Conservation (phyloP, 2,329 filamentous ascomycete genomes). For the Colletotrichum sp. region DNA sequence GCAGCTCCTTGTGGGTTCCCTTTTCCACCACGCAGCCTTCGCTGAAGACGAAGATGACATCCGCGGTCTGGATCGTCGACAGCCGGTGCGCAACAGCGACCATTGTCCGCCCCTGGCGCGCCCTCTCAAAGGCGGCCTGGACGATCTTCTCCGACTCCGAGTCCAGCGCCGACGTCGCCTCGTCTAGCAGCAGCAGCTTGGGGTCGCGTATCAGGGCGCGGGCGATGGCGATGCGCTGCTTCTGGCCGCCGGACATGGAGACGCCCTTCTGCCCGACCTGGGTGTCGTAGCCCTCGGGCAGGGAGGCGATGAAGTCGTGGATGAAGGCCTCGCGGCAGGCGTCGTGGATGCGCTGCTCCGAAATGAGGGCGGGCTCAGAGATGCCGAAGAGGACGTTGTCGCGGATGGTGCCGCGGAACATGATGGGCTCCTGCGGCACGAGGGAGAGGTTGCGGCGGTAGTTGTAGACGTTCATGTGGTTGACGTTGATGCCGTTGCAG, state of each 20-base stretch:
- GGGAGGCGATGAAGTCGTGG: constrained; percentile 57
- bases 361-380: constrained; percentile 37
- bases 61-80: constrained; percentile 47
- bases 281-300: constrained; percentile 55
- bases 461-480: constrained; percentile 38
- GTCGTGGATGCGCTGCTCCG: constrained; percentile 28
- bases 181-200: constrained; percentile 58
- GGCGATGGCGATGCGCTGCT: constrained; percentile 61
- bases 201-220: constrained; percentile 58
- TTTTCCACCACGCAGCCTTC: constrained; percentile 44
- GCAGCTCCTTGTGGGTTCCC: constrained; percentile 38
- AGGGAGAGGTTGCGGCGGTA: constrained; percentile 51
- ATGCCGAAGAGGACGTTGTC: constrained; percentile 53
- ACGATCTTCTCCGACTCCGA: constrained; percentile 61
- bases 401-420: constrained; percentile 54
- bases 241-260: constrained; percentile 59
- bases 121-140: constrained; percentile 38
- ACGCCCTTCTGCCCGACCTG: constrained; percentile 62
- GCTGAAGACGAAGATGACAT: constrained; percentile 49
- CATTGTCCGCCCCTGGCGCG: constrained; percentile 34
- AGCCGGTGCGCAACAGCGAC: constrained; percentile 48
- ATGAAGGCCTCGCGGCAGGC: constrained; percentile 52
- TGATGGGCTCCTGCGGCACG: constrained; percentile 56
- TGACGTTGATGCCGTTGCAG: constrained; percentile 39
- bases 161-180: constrained; percentile 62